Base-by-base conservation (phyloP, 768 basidiomycete species). In the Fomitopsis pulvina region DNA sequence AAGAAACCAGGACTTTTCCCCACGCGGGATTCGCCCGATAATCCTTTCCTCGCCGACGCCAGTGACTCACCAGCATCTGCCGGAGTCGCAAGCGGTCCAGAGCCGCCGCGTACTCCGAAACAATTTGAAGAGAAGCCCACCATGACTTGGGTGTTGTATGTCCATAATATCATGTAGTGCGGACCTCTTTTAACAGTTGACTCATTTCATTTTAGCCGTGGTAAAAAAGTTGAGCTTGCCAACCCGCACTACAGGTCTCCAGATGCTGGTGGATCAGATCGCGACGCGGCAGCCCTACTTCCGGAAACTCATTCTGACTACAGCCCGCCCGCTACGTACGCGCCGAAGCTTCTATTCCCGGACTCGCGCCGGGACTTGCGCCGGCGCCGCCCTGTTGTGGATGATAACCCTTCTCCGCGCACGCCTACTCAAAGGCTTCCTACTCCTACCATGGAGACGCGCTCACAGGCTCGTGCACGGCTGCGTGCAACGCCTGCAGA, bases 131-230 rank as follows among this genome's bases (percentile, higher is more conserved):
- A 87, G 61, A 76, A 74, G 57, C 80, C 81, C 0, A 85, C 75
- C 2, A 68, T 87, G 45, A 79, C 79, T 24, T 84, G 83, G 59
- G 86, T 88, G 41, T 87, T 87, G 85, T 87, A 64, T 59, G 84
- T 78, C 32, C 16, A 24, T 39, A 21, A 25, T 20, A 49, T 14
- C n/a, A n/a, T n/a, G n/a, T n/a, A n/a, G n/a, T 45, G 21, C 14
- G 34, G 39, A 43, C 11, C 20, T 42, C 40, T 12, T 37, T 30
- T 20, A 32, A 3, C 14, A 8, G 21, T 27, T 21, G 25, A 12
- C 30, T 24, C 45, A 58, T 34, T 24, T 21, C 50, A 47, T n/a
- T 44, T 3, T 48, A 87, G 85, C 72, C 86, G 86, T 34, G 85
- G 86, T 42, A 77, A 79, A 30, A 78, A 79, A 44, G 74, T 78